A percentile compares a stretch with the other conserved stretches of the same genome.
Evolutionary conservation across 441 rosid genomes (phyloP).

Genomic region (Viola pubescens): DNA sequence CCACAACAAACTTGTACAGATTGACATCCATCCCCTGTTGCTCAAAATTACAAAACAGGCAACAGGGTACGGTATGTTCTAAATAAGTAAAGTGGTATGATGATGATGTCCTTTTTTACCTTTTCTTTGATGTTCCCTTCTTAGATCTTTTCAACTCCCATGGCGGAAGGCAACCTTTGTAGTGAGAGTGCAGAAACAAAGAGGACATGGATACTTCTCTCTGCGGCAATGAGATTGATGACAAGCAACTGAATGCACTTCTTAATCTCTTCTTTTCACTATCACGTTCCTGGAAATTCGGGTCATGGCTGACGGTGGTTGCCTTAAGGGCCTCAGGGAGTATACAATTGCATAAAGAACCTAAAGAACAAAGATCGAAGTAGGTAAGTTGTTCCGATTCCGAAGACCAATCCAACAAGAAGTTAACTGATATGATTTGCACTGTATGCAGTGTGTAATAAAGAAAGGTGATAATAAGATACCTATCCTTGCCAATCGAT

Average conservation of each 20-base stretch:
- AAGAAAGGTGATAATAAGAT: background rate
- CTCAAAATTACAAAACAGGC: conserved; percentile 9
- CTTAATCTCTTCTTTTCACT: conserved; percentile 49
- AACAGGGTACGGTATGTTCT: background rate
- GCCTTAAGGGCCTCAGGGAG: conserved; percentile 52
- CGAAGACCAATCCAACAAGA: no score
- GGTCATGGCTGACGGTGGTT: conserved; percentile 33
- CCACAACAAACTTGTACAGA: conserved; percentile 3
- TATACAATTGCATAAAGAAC: conserved; percentile 59
- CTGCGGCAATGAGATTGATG: conserved; percentile 55
- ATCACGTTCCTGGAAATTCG: conserved; percentile 31
- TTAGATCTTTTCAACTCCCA: conserved; percentile 52
- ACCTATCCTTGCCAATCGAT: conserved; percentile 67
- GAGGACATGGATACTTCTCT: conserved; percentile 54
- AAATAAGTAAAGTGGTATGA: background rate
- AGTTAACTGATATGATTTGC: background rate
- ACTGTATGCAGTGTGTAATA: background rate
- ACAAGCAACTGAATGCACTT: conserved; percentile 45
- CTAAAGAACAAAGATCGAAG: conserved; percentile 17
- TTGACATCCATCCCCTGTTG: background rate
- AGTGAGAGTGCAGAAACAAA: conserved; percentile 52
- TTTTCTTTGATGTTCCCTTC: conserved; percentile 31
- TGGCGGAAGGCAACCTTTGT: conserved; percentile 58
- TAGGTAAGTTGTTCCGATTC: background rate
- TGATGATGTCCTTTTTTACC: conserved; percentile 9